Conservation (phyloP, 352 stramenopile species). For the Phytophthora pistaciae region DNA sequence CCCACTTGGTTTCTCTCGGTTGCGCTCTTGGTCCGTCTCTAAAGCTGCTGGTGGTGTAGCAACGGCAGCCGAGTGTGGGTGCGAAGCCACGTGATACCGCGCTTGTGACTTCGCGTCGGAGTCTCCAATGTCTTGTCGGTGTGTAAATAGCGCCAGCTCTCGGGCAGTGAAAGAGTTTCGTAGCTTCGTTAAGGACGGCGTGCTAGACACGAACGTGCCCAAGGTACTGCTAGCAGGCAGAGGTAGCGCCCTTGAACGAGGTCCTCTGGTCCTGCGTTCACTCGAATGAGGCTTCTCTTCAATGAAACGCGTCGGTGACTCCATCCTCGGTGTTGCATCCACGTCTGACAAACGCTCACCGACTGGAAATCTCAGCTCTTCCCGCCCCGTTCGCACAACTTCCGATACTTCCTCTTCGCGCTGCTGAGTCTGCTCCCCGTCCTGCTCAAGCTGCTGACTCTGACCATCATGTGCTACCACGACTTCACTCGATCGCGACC, state of each 20-base stretch:
- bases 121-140: slow-evolving; percentile 11
- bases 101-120: slow-evolving; percentile 3
- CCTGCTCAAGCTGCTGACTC: background rate
- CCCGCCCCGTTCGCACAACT: background rate
- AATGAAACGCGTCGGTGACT: background rate
- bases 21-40: background rate
- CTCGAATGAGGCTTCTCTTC: background rate
- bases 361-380: background rate
- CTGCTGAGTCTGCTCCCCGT: background rate
- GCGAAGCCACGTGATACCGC: slow-evolving; percentile 34
- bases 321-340: background rate
- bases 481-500: slow-evolving; percentile 7
- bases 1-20: background rate
- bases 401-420: background rate
- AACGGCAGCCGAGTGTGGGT: slow-evolving; percentile 6
- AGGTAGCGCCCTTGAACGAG: slow-evolving; percentile 1
- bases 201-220: slow-evolving; percentile 28
- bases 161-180: slow-evolving; percentile 35
- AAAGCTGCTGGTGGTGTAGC: background rate
- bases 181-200: slow-evolving; percentile 31
- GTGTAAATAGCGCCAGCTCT: slow-evolving; percentile 36
- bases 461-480: background rate
- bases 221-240: background rate
- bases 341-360: background rate
- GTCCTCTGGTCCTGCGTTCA: background rate